A percentile compares a stretch with the other conserved stretches of the same genome.
Conservation (phyloP, 108 stramenopile genomes). For the Cyclotella baltica region DNA sequence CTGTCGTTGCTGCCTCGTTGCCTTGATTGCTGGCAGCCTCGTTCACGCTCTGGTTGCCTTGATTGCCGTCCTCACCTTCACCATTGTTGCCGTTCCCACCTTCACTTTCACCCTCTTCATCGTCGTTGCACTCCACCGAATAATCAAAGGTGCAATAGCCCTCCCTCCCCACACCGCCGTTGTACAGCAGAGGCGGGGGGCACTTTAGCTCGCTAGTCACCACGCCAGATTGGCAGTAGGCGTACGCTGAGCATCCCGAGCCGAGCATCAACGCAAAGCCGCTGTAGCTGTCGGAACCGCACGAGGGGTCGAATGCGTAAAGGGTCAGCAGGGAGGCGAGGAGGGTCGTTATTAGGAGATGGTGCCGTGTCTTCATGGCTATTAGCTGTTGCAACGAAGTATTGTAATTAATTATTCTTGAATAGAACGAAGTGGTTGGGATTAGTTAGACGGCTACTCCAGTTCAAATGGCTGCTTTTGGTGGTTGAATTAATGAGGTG, state of each 20-base stretch:
- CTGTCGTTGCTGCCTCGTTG: neutral
- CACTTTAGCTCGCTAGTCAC: conserved; percentile 5
- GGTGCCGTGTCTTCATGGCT: too few relatives aligned
- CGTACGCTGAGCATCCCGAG: conserved; percentile 23
- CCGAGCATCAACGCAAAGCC: conserved; percentile 29
- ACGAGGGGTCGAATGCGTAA: conserved; percentile 12
- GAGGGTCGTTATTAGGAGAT: neutral
- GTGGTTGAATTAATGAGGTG: too few relatives aligned
- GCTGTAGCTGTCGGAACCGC: conserved; percentile 15
- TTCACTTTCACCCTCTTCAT: neutral
- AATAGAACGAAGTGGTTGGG: too few relatives aligned
- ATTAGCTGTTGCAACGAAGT: too few relatives aligned
- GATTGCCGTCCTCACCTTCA: neutral
- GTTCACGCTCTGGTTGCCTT: too few relatives aligned
- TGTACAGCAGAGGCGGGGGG: conserved; percentile 26
- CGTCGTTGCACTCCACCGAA: conserved; percentile 10
- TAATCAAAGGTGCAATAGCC: conserved; percentile 32
- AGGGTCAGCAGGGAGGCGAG: neutral
- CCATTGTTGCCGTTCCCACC: neutral
- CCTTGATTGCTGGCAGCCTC: neutral
- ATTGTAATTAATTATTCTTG: too few relatives aligned
- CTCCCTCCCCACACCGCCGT: conserved; percentile 28
- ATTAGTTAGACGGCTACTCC: too few relatives aligned
- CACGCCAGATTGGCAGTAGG: conserved; percentile 27
- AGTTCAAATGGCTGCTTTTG: too few relatives aligned